Evolutionary conservation across 1,284 basidiomycete species (phyloP), one percentile per base, ranked within the genome.

Genomic region (Cryptococcus amylolentus): DNA sequence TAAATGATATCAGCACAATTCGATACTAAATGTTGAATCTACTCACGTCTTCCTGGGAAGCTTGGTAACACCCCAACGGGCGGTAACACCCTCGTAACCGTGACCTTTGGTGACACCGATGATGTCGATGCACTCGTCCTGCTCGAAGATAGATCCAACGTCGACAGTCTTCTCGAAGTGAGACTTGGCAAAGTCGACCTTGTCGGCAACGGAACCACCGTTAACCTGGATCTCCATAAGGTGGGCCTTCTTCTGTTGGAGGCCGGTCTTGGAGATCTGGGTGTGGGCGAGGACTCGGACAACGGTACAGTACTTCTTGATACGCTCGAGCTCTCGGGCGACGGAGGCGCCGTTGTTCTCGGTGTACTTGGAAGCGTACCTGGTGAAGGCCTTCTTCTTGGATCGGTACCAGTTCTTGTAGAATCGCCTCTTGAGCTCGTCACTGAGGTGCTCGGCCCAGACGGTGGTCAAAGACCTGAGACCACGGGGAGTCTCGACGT

Each of bases 351-450:
- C 92, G 74, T 85, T 86, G 77, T 92, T 89, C 81, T 98, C 95
- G 56, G 94, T 89, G 80, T 96, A 89, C 84, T 97, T 98, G 88
- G 97, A 97, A 79, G 95, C 95, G 81, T 98, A 77, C 74, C 81
- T 81, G 73, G 95, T 98, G 86, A 98, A 98, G 49, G 95, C 95
- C 88, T 99, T 99, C 87, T 98, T 98, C 90, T 99, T 99, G 61
- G 91, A 95, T 72, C 91, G 88, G 86, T 98, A 98, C 96, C 96
- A 99, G 87, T 98, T 98, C 86, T 95, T 97, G 89, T 98, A 97
- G 89, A 98, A 98, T 73, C 96, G 87, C 77, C 96, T 91, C 83
- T 96, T 98, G 78, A 98, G 80, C 80, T 98, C 95, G 73, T 85
- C 84, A 52, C 80, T 82, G 54, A 85, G 79, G 80, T 85, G 84